Base-by-base conservation (phyloP, 2,329 filamentous ascomycete species). In the Zopfia rhizophila region DNA sequence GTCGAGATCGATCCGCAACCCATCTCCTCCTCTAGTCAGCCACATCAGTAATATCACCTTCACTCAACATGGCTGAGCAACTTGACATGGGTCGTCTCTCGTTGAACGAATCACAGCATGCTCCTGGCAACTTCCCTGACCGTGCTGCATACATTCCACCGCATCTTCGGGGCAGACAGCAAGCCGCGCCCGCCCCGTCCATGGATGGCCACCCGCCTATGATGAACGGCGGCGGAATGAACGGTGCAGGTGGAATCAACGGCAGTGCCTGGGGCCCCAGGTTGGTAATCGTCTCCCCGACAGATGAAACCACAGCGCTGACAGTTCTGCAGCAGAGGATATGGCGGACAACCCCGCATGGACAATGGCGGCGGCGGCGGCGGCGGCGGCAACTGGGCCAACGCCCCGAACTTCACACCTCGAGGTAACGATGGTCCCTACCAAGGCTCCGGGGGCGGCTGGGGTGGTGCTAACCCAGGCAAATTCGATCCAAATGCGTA, bases 91-190 rank as follows among this genome's bases (percentile, higher is more conserved):
- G 81, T 71, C 84, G 85, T 70, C 80, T 93, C 66, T 87, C 78
- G 75, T 79, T 93, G 56, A 84, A 83, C 70, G 84, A 87, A 58
- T 84, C 82, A 51, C 79, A 84, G 73, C 83, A 85, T 69, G 83
- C 81, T 59, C 71, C 75, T 39, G 75, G 71, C 68, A 73, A 75
- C 63, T 76, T 79, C 57, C 63, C 67, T 50, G 80, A 77, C 61
- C 87, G 87, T 66, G 89, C 89, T 70, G 80, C 84, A 45, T 94
- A 94, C 80, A 91, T 94, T 60, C 90, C 90, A 58, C 90, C 90
- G 74, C 90, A 94, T 75, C 85, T 92, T 81, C 86, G 90, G 69
- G 68, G 68, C 28, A 68, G 70, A 47, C 67, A 71, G 46, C 55
- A 54, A 36, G 58, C 66, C 47, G 55, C 53, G 29, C 56, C 49